Conservation (phyloP, 495 filamentous ascomycete species). For the Penicillium tannophilum region DNA sequence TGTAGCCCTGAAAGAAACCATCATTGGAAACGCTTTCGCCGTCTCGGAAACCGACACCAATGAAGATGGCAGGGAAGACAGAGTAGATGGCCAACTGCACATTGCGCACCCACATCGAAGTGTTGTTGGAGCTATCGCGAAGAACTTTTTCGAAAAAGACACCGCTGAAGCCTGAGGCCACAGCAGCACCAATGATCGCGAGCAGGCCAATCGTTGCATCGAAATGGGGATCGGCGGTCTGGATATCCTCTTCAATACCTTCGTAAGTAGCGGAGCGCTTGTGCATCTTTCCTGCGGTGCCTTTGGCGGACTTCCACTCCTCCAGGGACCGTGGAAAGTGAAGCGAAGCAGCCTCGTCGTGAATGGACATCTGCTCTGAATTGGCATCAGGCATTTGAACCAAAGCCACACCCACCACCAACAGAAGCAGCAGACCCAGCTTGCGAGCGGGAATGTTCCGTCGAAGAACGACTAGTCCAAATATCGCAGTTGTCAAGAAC, state of each 20-base stretch:
- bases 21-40: slow-evolving; percentile 78
- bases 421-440: slow-evolving; percentile 79
- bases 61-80: slow-evolving; percentile 79
- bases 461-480: slow-evolving; percentile 75
- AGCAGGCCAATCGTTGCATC: slow-evolving; percentile 76
- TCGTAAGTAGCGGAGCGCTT: slow-evolving; percentile 93
- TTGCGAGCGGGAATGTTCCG: slow-evolving; percentile 67
- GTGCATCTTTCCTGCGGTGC: slow-evolving; percentile 48
- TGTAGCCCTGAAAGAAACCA: slow-evolving; percentile 94
- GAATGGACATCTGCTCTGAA: slow-evolving; percentile 50
- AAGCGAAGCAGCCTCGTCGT: slow-evolving; percentile 52
- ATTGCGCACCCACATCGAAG: slow-evolving; percentile 89
- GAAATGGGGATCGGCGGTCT: slow-evolving; percentile 62
- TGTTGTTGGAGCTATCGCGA: slow-evolving; percentile 70
- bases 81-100: slow-evolving; percentile 93
- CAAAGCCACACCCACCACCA: slow-evolving; percentile 82
- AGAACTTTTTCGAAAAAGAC: slow-evolving; percentile 96
- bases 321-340: slow-evolving; percentile 74
- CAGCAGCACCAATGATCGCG: slow-evolving; percentile 73
- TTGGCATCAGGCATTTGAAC: slow-evolving; percentile 72
- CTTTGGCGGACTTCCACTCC: slow-evolving; percentile 51
- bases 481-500: slow-evolving; percentile 88
- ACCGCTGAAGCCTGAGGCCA: slow-evolving; percentile 79
- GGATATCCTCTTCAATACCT: slow-evolving; percentile 83
- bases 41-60: slow-evolving; percentile 85